Conservation (phyloP, 345 rosid genomes). For the Eucalyptus urophylla region DNA sequence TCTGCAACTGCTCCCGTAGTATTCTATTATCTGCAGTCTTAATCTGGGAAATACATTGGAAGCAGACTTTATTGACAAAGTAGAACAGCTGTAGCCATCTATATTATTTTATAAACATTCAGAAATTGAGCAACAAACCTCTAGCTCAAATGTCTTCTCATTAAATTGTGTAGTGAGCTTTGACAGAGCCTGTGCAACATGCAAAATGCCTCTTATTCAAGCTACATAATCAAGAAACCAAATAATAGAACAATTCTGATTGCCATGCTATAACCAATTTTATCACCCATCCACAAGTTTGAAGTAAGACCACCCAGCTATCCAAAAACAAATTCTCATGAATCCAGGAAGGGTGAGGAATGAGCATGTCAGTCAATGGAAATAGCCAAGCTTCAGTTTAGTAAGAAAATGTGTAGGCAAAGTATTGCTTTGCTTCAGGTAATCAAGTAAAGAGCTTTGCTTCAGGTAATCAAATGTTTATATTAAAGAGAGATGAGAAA, state of each 20-base stretch:
- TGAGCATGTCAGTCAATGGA: background rate
- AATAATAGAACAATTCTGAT: background rate
- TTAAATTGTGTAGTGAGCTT: slow-evolving; percentile 47
- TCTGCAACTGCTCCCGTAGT: slow-evolving; percentile 60
- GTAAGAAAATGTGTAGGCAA: background rate
- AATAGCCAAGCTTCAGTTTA: background rate
- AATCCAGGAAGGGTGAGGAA: background rate
- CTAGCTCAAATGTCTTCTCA: slow-evolving; percentile 56
- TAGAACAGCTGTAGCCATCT: background rate
- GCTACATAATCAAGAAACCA: background rate
- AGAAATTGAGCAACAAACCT: slow-evolving; percentile 24
- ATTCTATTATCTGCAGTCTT: slow-evolving; percentile 64
- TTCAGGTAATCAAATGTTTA: background rate
- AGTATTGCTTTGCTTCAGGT: background rate
- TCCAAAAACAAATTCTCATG: background rate
- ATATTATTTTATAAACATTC: background rate
- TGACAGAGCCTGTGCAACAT: slow-evolving; percentile 30
- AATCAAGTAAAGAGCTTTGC: background rate
- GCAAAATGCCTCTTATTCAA: background rate
- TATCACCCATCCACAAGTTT: background rate
- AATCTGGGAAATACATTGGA: slow-evolving; percentile 20
- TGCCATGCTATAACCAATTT: background rate
- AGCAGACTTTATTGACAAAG: background rate
- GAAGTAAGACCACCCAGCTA: background rate
- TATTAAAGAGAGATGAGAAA: background rate